Conservation (phyloP, 1,139 yeast genomes). For the Nakaseomyces nivariensis region DNA sequence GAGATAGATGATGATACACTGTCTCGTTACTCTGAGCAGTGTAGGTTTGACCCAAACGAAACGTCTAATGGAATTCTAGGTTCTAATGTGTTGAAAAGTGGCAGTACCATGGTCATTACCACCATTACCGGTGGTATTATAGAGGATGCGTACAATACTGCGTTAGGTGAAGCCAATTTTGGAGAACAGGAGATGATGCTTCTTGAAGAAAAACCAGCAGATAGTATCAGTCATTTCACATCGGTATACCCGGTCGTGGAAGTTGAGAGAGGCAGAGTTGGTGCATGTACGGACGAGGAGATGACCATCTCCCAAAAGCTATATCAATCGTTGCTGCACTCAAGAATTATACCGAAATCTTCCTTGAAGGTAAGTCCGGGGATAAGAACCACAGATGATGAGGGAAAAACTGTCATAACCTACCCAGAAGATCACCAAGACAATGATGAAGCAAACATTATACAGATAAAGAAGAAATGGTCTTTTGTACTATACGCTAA, state of each 20-base stretch:
- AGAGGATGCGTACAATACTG: conserved; percentile 35
- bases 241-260: conserved; percentile 73
- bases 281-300: conserved; percentile 87
- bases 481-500: conserved; percentile 63
- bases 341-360: conserved; percentile 41
- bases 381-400: conserved; percentile 37
- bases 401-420: conserved; percentile 31
- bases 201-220: conserved; percentile 19
- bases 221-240: conserved; percentile 27
- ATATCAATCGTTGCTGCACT: conserved; percentile 48
- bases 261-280: conserved; percentile 61
- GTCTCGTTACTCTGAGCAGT: conserved; percentile 30
- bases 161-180: conserved; percentile 26
- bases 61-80: conserved; percentile 42
- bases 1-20: conserved; percentile 37
- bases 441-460: conserved; percentile 17
- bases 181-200: conserved; percentile 33
- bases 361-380: conserved; percentile 42
- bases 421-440: conserved; percentile 33
- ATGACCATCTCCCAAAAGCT: conserved; percentile 67
- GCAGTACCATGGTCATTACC: conserved; percentile 67
- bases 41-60: conserved; percentile 10
- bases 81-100: conserved; percentile 61
- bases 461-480: conserved; percentile 34
- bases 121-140: conserved; percentile 64